phyloP scores from a whole-genome alignment of 805 yeast genomes.

The Isabelozyma heimii region DNA sequence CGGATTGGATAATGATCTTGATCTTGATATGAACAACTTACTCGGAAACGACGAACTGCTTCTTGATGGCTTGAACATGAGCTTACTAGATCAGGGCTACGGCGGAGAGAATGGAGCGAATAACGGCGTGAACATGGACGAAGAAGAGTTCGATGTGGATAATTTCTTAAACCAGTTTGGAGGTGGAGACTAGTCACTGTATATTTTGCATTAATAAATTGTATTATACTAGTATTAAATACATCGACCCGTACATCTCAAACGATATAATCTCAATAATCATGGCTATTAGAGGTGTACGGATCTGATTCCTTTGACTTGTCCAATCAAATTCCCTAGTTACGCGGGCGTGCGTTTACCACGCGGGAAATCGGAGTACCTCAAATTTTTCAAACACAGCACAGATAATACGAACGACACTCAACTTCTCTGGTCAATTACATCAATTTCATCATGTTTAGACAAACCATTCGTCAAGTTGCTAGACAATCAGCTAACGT shows the following conservation, averaged over 20 bases:
- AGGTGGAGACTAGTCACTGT: constrained; percentile 19
- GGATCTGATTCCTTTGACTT: constrained; percentile 4
- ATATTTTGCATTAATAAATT: background rate
- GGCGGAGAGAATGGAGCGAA: constrained; percentile 14
- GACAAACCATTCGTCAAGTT: constrained; percentile 61
- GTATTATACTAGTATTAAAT: background rate
- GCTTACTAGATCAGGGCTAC: constrained; percentile 31
- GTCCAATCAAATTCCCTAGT: constrained; percentile 32
- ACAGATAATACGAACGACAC: background rate
- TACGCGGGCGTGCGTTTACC: constrained; percentile 2
- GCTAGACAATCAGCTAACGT: constrained; percentile 55
- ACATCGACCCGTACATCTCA: too few species aligned
- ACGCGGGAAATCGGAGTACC: background rate
- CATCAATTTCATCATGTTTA: constrained; percentile 42
- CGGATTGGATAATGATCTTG: constrained; percentile 6
- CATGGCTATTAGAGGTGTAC: too few species aligned
- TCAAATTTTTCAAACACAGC: background rate
- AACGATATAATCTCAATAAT: too few species aligned
- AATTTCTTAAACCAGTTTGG: constrained; percentile 44
- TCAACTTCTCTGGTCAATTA: background rate
- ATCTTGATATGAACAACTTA: constrained; percentile 34
- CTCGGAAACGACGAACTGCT: constrained; percentile 38
- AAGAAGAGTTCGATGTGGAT: constrained; percentile 46
- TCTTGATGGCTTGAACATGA: constrained; percentile 43
- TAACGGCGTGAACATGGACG: constrained; percentile 17